Percentiles rank a stretch among this genome's conserved stretches.
Conservation (phyloP, 1,284 basidiomycete species). For the Blastosporella zonata region DNA sequence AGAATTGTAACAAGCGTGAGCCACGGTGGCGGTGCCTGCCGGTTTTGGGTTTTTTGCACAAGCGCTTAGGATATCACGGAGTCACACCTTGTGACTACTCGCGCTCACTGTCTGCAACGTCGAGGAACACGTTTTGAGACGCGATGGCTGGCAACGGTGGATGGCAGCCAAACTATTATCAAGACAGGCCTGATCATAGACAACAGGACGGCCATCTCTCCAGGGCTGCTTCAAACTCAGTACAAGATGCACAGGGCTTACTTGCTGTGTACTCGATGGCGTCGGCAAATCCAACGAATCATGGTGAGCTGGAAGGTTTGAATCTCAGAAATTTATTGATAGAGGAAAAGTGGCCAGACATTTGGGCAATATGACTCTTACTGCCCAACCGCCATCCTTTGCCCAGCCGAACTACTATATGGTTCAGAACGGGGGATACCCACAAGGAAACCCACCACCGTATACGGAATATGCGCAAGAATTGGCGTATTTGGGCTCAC, state of each 20-base stretch:
- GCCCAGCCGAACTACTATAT: constrained; percentile 56
- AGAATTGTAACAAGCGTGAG: no score
- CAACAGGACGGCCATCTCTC: constrained; percentile 19
- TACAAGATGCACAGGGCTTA: constrained; percentile 60
- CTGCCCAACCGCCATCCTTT: constrained; percentile 57
- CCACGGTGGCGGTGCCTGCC: no score
- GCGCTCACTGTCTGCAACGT: constrained; percentile 14
- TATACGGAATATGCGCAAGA: constrained; percentile 59
- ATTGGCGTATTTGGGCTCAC: constrained; percentile 43
- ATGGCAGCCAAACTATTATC: constrained; percentile 18
- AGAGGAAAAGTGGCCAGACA: constrained; percentile 55
- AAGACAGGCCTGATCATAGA: constrained; percentile 20
- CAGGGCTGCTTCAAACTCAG: constrained; percentile 35
- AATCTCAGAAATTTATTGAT: constrained; percentile 13
- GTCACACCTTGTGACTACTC: constrained; percentile 13
- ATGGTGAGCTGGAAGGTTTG: constrained; percentile 43
- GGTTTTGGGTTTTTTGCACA: no score
- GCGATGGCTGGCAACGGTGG: constrained; percentile 18
- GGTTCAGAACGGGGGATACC: constrained; percentile 34
- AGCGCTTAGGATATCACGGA: no score
- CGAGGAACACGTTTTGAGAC: constrained; percentile 10
- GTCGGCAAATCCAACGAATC: constrained; percentile 65
- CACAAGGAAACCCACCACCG: constrained; percentile 45
- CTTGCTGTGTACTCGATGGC: constrained; percentile 65
- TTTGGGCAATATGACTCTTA: constrained; percentile 53